Evolutionary conservation across 2,329 filamentous ascomycete genomes (phyloP), one percentile per base, ranked within the genome.

Genomic region (Tolypocladium inflatum): DNA sequence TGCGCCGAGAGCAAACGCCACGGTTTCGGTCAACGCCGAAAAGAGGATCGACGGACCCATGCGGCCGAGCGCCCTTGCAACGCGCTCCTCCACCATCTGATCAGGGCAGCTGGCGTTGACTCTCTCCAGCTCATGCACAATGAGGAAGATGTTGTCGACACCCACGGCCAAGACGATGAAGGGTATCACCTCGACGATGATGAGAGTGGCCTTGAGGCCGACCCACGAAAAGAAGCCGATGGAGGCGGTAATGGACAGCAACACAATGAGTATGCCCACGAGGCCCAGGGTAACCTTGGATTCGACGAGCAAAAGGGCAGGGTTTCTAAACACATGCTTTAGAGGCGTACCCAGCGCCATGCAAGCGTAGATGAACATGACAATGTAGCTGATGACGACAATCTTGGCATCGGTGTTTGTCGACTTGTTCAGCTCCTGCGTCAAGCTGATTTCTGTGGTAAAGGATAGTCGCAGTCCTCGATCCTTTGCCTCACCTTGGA

Each of bases 321-420:
- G 92, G 67, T 96, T 96, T 56, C 83, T 84, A 54, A 96, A 74
- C 52, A 97, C 76, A 58, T 93, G 89, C 64, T 82, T 84, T 59
- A 92, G 76, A 0, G 90, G 94, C 1, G 92, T 96, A 0, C 94
- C 94, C 0, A 99, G 80, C 0, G 94, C 92, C 56, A 99, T 76
- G 7, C 93, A 97, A 4, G 92, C 94, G 69, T 99, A 99, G 61
- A 99, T 76, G 73, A 99, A 99, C 94, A 99, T 99, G 76, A 97
- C 90, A 62, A 97, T 81, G 74, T 99, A 99, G 79, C 93, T 97
- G 73, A 99, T 88, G 57, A 93, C 85, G 30, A 99, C 86, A 66
- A 99, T 99, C 72, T 93, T 97, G 51, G 93, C 95, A 72, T 99
- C 94, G 0, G 94, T 97, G 72, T 99, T 99, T 55, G 91, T 97